A percentile compares a stretch with the other conserved stretches of the same genome.
Evolutionary conservation across 164 flowering plant species (phyloP).

Genomic region (Warburgia ugandensis): DNA sequence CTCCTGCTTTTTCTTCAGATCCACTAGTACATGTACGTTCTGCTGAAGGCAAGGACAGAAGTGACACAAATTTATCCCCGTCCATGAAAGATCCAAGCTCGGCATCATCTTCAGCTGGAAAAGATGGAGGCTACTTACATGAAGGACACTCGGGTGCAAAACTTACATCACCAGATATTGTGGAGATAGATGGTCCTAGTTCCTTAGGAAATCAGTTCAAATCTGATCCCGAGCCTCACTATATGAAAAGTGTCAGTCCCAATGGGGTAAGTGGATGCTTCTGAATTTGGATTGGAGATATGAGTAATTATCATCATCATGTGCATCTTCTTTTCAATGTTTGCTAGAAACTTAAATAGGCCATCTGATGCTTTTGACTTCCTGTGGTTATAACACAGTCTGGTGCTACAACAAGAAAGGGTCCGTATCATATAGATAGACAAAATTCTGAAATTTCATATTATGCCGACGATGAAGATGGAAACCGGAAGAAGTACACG

Average conservation of each 20-base stretch:
- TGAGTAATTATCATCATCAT: no score
- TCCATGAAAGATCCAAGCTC: slow-evolving; percentile 15
- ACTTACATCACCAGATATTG: slow-evolving; percentile 45
- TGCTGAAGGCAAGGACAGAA: slow-evolving; percentile 26
- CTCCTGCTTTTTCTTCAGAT: slow-evolving; percentile 92
- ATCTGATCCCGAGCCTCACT: slow-evolving; percentile 32
- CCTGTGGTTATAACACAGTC: slow-evolving; percentile 73
- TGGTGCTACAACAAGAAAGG: slow-evolving; percentile 78
- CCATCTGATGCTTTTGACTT: no score
- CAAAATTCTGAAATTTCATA: slow-evolving; percentile 85
- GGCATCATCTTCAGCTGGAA: no score
- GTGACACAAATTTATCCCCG: slow-evolving; percentile 10
- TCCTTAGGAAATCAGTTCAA: slow-evolving; percentile 34
- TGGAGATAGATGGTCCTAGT: slow-evolving; percentile 65
- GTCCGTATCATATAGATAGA: slow-evolving; percentile 48
- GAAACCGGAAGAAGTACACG: slow-evolving; percentile 60
- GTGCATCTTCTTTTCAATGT: not conserved
- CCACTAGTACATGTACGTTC: slow-evolving; percentile 50
- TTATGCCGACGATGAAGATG: slow-evolving; percentile 97
- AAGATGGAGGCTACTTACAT: no score
- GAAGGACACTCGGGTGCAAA: slow-evolving; percentile 18
- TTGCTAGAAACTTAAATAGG: not conserved
- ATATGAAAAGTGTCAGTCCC: slow-evolving; percentile 57
- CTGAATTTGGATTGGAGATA: no score
- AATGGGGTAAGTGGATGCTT: slow-evolving; percentile 49